Evolutionary conservation across 2,329 filamentous ascomycete species (phyloP), one percentile per base, ranked within the genome.

Genomic region (Verticillium nubilum): DNA sequence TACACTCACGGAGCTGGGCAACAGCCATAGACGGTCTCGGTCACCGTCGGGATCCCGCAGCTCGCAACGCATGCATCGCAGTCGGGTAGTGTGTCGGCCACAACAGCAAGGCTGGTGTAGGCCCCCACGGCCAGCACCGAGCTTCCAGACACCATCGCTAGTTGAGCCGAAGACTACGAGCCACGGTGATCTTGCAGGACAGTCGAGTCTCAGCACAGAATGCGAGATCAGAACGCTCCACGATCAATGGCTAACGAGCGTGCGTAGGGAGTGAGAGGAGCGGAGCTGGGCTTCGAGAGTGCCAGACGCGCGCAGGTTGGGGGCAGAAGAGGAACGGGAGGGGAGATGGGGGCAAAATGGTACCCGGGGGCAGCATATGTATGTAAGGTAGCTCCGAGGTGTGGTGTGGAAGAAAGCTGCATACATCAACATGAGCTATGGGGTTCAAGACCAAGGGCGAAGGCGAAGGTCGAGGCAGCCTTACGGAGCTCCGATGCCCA

Each of bases 351-450:
- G 27, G 52, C 52, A 54, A 26, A 23, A 54, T 29, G 52, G 33
- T 47, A 47, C 54, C 54, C 47, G 54, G 25, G 33, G 54, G 28
- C 28, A 19, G 28, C 23, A 56, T 56, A 56, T 56, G 54, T 56
- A 56, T 47, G 23, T 56, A 31, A 56, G 27, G 23, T 47, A 31
- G 27, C 52, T 54, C 15, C 27, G 17, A 54, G 52, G 52, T 54
- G 52, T 29, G 52, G 27, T 29, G 52, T 31, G 52, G 27, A n/a
- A n/a, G 27, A 9, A 54, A 17, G 12, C 27, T 31, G 27, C 37
- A 47, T 47, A n/a, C 17, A 10, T 33, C 15, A 28, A 15, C 52
- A 54, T 23, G 28, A 31, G 27, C 29, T 31, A 31, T 23, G 52
- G n/a, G n/a, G n/a, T n/a, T n/a, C n/a, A n/a, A n/a, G 52, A 26